Evolutionary conservation across 2,329 filamentous ascomycete genomes (phyloP).

Genomic region (Harringtonia lauricola): DNA sequence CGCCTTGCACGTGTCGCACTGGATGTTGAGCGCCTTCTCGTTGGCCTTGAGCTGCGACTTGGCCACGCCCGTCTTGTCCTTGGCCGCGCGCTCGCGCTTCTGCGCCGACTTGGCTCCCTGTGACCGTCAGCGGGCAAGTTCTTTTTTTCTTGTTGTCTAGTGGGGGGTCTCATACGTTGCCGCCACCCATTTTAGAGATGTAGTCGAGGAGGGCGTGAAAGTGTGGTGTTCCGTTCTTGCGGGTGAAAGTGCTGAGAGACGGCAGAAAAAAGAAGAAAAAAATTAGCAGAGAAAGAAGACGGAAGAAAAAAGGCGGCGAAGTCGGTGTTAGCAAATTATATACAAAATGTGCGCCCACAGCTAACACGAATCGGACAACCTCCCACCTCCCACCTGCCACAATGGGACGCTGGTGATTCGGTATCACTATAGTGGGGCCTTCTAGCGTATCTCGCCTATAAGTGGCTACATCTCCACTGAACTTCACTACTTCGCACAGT

Average conservation of each 20-base stretch:
- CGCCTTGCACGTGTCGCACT: conserved; percentile 66
- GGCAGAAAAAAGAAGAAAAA: not conserved
- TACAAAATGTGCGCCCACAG: too few species aligned
- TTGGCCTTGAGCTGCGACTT: conserved; percentile 65
- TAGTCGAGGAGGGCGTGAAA: not conserved
- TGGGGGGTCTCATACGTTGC: conserved; percentile 24
- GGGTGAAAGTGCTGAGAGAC: too few species aligned
- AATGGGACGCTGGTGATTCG: not conserved
- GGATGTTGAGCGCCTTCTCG: conserved; percentile 61
- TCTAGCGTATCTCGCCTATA: too few species aligned
- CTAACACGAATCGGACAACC: not conserved
- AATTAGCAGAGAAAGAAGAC: not conserved
- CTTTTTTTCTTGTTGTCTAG: not conserved
- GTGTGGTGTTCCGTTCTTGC: not conserved
- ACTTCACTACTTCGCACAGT: too few species aligned
- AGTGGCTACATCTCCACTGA: too few species aligned
- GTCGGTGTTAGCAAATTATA: not conserved
- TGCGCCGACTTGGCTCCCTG: conserved; percentile 33
- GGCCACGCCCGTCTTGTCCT: conserved; percentile 39
- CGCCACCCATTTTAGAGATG: conserved; percentile 18
- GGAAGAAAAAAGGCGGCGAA: not conserved
- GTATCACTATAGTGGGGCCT: not conserved
- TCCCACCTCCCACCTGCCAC: too few species aligned
- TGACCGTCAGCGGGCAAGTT: not conserved
- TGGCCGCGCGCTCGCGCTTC: conserved; percentile 62